These are phyloP conservation scores for Colletotrichum orbiculare DNA, from an alignment of 2,329 filamentous ascomycete species.

Conservation along the genomic window DNA sequence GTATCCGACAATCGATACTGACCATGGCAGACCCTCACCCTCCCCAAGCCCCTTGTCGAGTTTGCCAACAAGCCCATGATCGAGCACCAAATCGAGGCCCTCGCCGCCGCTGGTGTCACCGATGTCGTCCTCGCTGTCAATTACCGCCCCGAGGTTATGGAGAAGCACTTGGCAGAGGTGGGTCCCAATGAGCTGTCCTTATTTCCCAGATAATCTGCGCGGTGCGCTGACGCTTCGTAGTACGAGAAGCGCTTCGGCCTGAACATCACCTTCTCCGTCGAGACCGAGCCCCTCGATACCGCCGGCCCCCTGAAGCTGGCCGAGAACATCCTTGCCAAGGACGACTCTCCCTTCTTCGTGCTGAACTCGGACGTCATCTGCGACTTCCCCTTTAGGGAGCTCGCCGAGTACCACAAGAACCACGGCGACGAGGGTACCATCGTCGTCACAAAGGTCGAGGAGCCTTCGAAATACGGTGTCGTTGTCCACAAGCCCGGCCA, in stretches of 20 bases:
- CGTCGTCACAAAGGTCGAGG: constrained; percentile 98
- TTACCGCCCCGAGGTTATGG: constrained; percentile 98
- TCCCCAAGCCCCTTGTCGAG: constrained; percentile 97
- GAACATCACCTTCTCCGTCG: constrained; percentile 96
- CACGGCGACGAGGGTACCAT: constrained; percentile 98
- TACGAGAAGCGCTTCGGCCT: constrained; percentile 94
- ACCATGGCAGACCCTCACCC: constrained; percentile 81
- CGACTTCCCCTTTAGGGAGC: constrained; percentile 93
- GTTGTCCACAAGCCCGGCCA: constrained; percentile 97
- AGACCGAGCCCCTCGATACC: constrained; percentile 94
- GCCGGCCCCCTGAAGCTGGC: constrained; percentile 96
- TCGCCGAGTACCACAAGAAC: constrained; percentile 89
- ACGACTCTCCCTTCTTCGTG: constrained; percentile 95
- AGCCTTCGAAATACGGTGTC: constrained; percentile 98
- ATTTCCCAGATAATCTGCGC: too few relatives aligned
- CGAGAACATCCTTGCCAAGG: constrained; percentile 90
- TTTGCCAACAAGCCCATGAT: constrained; percentile 99
- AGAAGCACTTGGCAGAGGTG: constrained; percentile 89
- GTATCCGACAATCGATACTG: constrained; percentile 36
- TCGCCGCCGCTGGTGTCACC: constrained; percentile 92
- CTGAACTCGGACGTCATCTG: constrained; percentile 99
- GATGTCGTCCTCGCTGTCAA: constrained; percentile 99
- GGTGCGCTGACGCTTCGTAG: constrained; percentile 51
- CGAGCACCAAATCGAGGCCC: constrained; percentile 94
- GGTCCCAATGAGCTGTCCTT: constrained; percentile 41